Percentiles rank a stretch among this genome's conserved stretches.
phyloP scores from a whole-genome alignment of 768 basidiomycete species.

The Ramaria sp. region DNA sequence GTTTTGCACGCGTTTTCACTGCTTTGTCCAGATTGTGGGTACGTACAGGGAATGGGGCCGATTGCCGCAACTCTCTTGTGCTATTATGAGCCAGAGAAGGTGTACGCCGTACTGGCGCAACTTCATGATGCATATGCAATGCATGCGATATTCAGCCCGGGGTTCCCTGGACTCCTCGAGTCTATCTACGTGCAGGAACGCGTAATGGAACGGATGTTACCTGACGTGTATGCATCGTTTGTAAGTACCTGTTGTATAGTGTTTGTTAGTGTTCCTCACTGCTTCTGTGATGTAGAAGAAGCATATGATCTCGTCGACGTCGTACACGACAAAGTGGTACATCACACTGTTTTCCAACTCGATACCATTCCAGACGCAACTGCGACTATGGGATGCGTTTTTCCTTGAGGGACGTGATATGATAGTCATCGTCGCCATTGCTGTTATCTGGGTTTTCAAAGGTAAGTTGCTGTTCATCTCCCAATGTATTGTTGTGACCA shows the following conservation, averaged over 20 bases:
- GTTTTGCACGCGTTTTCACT: conserved; percentile 89
- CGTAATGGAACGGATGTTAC: conserved; percentile 79
- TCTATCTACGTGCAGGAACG: conserved; percentile 95
- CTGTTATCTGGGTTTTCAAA: conserved; percentile 85
- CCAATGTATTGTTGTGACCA: not conserved
- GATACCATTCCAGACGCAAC: conserved; percentile 89
- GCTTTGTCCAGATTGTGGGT: conserved; percentile 78
- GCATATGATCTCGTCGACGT: conserved; percentile 85
- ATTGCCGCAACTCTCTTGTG: conserved; percentile 90
- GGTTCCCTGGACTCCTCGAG: conserved; percentile 92
- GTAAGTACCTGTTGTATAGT: conserved; percentile 22
- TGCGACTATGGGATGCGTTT: conserved; percentile 92
- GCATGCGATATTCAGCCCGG: conserved; percentile 83
- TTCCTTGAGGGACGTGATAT: conserved; percentile 84
- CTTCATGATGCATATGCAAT: conserved; percentile 82
- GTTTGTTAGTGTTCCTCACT: not conserved
- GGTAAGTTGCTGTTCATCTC: conserved; percentile 35
- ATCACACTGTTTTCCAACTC: conserved; percentile 96
- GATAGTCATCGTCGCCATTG: conserved; percentile 75
- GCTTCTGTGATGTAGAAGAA: conserved; percentile 34
- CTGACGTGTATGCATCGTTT: conserved; percentile 78
- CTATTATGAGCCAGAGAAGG: conserved; percentile 86
- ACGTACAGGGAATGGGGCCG: conserved; percentile 98
- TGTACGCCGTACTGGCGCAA: conserved; percentile 75
- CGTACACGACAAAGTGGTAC: conserved; percentile 99